phyloP scores from a whole-genome alignment of 2,329 filamentous ascomycete genomes.

The Lasiodiplodia sp. region DNA sequence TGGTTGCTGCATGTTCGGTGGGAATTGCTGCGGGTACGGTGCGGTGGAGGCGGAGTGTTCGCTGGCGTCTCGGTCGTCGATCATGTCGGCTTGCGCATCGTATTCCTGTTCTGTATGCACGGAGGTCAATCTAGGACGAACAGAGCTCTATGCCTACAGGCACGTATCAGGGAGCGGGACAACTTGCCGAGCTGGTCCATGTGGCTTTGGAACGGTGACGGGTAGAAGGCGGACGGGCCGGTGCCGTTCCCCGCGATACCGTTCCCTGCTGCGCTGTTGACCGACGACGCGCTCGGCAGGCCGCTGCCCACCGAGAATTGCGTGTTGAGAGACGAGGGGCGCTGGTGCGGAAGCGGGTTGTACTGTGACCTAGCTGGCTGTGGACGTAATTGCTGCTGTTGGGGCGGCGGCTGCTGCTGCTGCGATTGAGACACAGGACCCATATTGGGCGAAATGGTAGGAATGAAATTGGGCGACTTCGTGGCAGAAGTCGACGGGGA shows the following conservation, averaged over 20 bases:
- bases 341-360: conserved; percentile 50
- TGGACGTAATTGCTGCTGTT: conserved; percentile 50
- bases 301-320: conserved; percentile 47
- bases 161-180: conserved; percentile 58
- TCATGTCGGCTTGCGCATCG: conserved; percentile 86
- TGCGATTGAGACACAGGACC: conserved; percentile 60
- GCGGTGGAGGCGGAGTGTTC: conserved; percentile 73
- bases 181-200: conserved; percentile 95
- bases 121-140: conserved; percentile 72
- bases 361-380: conserved; percentile 58
- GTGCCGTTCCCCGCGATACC: conserved; percentile 43
- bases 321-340: conserved; percentile 44
- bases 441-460: conserved; percentile 67
- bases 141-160: conserved; percentile 63
- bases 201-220: conserved; percentile 89
- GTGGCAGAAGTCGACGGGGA: conserved; percentile 66
- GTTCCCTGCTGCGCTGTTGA: conserved; percentile 45
- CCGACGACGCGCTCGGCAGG: conserved; percentile 46
- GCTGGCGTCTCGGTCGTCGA: conserved; percentile 76
- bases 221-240: conserved; percentile 70
- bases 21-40: conserved; percentile 68
- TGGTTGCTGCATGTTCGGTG: conserved; percentile 48
- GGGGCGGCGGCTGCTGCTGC: conserved; percentile 55
- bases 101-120: conserved; percentile 91
- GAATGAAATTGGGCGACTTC: conserved; percentile 67